Evolutionary conservation across 2,329 filamentous ascomycete species (phyloP), one percentile per base, ranked within the genome.

Genomic region (Parastagonospora nodorum): DNA sequence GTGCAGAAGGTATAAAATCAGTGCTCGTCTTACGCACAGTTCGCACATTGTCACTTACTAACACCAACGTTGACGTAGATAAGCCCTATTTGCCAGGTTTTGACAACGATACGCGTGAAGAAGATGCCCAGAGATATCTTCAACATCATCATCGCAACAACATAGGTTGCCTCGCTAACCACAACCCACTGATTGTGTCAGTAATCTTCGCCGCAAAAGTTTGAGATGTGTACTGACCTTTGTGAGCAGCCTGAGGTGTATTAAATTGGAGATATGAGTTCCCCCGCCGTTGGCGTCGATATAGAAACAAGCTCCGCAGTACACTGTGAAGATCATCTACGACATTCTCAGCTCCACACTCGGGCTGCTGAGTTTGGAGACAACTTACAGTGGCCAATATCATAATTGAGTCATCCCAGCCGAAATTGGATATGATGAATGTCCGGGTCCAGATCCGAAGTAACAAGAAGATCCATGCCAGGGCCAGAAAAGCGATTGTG

Each of bases 51-150:
- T 5, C 19, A 24, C 19, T 24, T 24, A 24, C 19, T 73, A 54
- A 74, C 15, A 42, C 78, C 80, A 27, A 71, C 61, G 6, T 67
- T 63, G 9, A 68, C 62, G 38, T 70, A 69, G 11, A 73, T 66
- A n/a, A 69, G 59, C 14, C 60, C 61, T 19, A 72, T 42, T 31
- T 79, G 77, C 72, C 74, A 77, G 14, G 42, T 48, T 31, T 69
- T 64, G 48, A 75, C 65, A n/a, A 78, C 67, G 40, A 78, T 74
- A 2, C 77, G 74, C 8, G 75, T 65, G 59, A 78, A 77, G 63
- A 78, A 78, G 31, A 79, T 68, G 7, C 70, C 75, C 5, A 80
- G 58, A 2, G 77, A 78, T 16, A 78, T 70, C 55, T 80, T 80
- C 51, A 78, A 57, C 12, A 72, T 55, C 51, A 75, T 71, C 53